Conservation (phyloP, 345 rosid genomes). For the Tarenaya hassleriana region DNA sequence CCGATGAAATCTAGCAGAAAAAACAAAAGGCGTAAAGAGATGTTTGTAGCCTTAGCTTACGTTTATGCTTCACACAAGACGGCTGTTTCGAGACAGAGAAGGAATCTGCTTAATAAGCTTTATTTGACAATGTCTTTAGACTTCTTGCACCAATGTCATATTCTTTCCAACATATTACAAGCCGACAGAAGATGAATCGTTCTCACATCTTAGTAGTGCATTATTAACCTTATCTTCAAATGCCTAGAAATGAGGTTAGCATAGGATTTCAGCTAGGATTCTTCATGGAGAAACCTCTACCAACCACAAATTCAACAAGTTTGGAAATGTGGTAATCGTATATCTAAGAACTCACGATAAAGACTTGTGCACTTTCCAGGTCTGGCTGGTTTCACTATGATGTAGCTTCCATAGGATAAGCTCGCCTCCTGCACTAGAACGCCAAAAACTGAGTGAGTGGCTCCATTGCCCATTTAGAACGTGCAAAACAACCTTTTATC, state of each 20-base stretch:
- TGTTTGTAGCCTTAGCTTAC: background rate
- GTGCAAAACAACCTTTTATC: too few relatives aligned
- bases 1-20: conserved; percentile 65
- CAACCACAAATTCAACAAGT: background rate
- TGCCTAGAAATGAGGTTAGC: background rate
- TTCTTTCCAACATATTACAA: too few relatives aligned
- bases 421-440: conserved; percentile 69
- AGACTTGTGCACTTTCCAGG: conserved; percentile 79
- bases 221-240: background rate
- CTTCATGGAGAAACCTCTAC: conserved; percentile 4
- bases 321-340: background rate
- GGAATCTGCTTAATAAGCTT: background rate
- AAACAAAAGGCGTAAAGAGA: background rate
- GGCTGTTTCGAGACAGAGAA: background rate
- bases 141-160: background rate
- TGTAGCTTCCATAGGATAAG: conserved; percentile 84
- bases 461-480: background rate
- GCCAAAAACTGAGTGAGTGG: background rate
- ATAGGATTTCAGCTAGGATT: background rate
- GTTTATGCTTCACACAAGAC: background rate
- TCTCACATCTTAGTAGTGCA: background rate
- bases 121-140: background rate
- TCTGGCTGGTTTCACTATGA: conserved; percentile 55
- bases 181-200: background rate
- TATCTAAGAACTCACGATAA: conserved; percentile 49